Percentiles rank a stretch among this genome's conserved stretches.
Conservation (phyloP, 106 monocot genomes). For the Apostasia shenzhenica region DNA sequence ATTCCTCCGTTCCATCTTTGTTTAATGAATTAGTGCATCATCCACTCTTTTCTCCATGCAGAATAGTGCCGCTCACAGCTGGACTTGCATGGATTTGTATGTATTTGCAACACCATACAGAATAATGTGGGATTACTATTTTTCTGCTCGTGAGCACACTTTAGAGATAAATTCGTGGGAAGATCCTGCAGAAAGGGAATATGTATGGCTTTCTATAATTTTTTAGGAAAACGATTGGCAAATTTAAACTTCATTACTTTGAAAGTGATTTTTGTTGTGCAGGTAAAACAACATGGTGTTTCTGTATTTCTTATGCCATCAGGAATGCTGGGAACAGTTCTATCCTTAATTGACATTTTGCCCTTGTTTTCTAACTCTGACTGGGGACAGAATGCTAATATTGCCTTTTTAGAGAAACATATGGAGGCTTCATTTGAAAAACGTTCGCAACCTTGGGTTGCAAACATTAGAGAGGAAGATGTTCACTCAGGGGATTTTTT, state of each 20-base stretch:
- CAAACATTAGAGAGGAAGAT: constrained; percentile 55
- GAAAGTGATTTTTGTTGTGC: constrained; percentile 3
- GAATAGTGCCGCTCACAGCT: constrained; percentile 55
- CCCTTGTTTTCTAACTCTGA: constrained; percentile 84
- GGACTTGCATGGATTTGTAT: constrained; percentile 81
- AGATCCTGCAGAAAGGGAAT: constrained; percentile 68
- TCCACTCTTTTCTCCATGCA: constrained; percentile 12
- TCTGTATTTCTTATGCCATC: constrained; percentile 96
- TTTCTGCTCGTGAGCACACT: constrained; percentile 45
- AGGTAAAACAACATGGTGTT: constrained; percentile 92
- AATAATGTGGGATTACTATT: constrained; percentile 74
- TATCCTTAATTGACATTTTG: constrained; percentile 77
- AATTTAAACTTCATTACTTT: background rate
- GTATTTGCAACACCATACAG: constrained; percentile 82
- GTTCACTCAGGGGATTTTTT: constrained; percentile 90
- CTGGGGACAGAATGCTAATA: constrained; percentile 93
- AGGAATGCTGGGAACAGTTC: constrained; percentile 89
- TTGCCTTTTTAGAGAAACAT: constrained; percentile 75
- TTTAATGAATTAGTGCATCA: too few relatives aligned
- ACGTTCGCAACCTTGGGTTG: constrained; percentile 52
- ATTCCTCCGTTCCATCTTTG: too few relatives aligned
- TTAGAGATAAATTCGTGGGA: constrained; percentile 57
- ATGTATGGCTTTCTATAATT: constrained; percentile 22
- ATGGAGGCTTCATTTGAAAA: constrained; percentile 85
- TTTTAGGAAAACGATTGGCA: background rate